Base-by-base conservation (phyloP, 176 grass and related monocot species). In the Oryza brachyantha region DNA sequence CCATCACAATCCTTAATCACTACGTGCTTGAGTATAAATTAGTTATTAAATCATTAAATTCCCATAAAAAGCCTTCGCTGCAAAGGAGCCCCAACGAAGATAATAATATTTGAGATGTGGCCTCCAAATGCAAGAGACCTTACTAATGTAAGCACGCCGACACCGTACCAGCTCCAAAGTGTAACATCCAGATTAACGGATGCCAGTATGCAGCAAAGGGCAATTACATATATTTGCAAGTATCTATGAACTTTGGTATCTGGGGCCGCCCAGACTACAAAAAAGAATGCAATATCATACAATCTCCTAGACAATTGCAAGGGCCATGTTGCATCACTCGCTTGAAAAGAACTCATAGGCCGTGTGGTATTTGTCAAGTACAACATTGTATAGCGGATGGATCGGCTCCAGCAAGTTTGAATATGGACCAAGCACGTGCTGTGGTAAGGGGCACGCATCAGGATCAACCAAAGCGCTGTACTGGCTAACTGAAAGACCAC, bases 361-460 rank as follows among this genome's bases (percentile, higher is more conserved):
- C 21, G 73, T 84, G 25, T 86, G 68, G 68, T 88, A 97, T 29
- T 90, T 91, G 37, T 92, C 86, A 3, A 94, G 70, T 38, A 83
- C 83, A 61, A 94, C 85, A 70, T 94, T 94, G 68, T 93, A 97
- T 59, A 94, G 91, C 3, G 85, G 91, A 83, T 94, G 95, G 27
- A 90, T 55, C 7, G 85, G 89, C 77, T 94, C 87, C 26, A 98
- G 83, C 85, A 98, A 92, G 66, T 98, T 94, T 17, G 87, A 88
- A 63, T 94, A 98, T 17, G 95, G 90, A 35, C 95, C 95, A 85
- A 98, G 82, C 71, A 98, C 86, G 38, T 91, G 85, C 21, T 62
- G 84, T 4, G 85, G 74, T 16, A 86, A 66, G 61, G 95, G 95
- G 58, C 67, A 83, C 37, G 74, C 84, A 75, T 82, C 81, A 0